Base-by-base conservation (phyloP, 2,329 filamentous ascomycete genomes). In the Penicillium sclerotiorum region DNA sequence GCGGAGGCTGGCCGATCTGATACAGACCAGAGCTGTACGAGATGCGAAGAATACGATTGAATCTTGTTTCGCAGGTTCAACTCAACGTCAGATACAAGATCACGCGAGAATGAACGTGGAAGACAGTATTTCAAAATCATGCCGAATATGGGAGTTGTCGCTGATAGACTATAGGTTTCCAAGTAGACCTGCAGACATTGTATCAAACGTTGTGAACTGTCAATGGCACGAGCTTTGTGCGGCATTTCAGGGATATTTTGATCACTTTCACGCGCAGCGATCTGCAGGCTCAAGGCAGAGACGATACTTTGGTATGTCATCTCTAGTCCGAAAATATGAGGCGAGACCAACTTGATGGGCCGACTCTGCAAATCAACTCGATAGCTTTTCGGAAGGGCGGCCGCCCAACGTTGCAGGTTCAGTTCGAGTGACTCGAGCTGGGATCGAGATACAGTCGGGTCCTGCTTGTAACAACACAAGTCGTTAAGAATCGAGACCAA, bases 91-190 rank as follows among this genome's bases (percentile, higher is more conserved):
- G 58, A 59, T 1, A 51, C 25, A 9, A 23, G 28, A 11, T 47
- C 47, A 11, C 42, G 53, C n/a, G 50, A 42, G n/a, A 28, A 35
- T 15, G 43, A 28, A 5, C 28, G 43, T 3, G 57, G 52, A 67
- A 69, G 62, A 13, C 67, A 66, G 46, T 65, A 65, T 32, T 63
- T 68, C 22, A 74, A 59, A 20, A 72, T 67, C 55, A 70, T 68
- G 18, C 73, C 73, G 47, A 73, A 73, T 1, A 67, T 80, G 47
- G 66, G 73, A 53, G 55, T 70, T 43, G 60, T 71, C 41, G 66
- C 73, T 28, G 62, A 72, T 47, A 68, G 68, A 23, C 72, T 71
- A 52, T 71, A 73, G 13, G 62, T 68, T 32, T 75, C 71, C 63
- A 77, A 61, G 51, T 72, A 66, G 52, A 59, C 55, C 27, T 68